Conservation (phyloP, 257 asterid species). For the Ligustrum vulgare region DNA sequence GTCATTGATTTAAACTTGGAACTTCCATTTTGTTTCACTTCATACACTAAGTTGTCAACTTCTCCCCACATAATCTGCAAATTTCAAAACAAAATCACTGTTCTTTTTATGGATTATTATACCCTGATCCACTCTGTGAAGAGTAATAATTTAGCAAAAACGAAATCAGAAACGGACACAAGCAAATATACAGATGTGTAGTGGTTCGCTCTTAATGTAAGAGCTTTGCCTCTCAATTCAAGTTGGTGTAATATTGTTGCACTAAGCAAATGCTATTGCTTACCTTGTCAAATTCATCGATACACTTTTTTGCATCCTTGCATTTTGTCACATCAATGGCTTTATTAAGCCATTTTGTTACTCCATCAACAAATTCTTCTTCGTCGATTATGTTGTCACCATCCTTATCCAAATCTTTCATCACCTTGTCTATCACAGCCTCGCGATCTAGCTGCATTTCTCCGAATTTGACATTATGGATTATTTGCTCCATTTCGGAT, state of each 20-base stretch:
- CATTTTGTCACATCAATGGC: slow-evolving; percentile 33
- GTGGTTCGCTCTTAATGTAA: neutral
- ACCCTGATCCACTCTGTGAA: neutral
- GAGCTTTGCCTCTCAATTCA: neutral
- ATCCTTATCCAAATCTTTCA: slow-evolving; percentile 41
- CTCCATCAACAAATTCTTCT: slow-evolving; percentile 42
- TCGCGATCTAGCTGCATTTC: slow-evolving; percentile 26
- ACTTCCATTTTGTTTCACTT: slow-evolving; percentile 24
- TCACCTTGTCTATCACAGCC: slow-evolving; percentile 36
- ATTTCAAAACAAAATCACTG: slow-evolving; percentile 18
- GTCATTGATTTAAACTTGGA: slow-evolving; percentile 22
- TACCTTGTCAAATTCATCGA: slow-evolving; percentile 46
- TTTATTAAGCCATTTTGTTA: slow-evolving; percentile 44
- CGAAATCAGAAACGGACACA: neutral
- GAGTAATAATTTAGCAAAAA: neutral
- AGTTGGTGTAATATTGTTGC: neutral
- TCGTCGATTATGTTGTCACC: slow-evolving; percentile 30
- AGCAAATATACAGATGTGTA: neutral
- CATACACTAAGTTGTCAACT: slow-evolving; percentile 35
- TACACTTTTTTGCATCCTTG: slow-evolving; percentile 23
- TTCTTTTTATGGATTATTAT: neutral
- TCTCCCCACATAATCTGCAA: slow-evolving; percentile 44
- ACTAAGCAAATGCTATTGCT: neutral
- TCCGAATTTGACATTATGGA: slow-evolving; percentile 31
- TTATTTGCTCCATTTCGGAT: slow-evolving; percentile 39